Base-by-base conservation (phyloP, 2,329 filamentous ascomycete genomes). In the Graphiopsis chlorocephala region DNA sequence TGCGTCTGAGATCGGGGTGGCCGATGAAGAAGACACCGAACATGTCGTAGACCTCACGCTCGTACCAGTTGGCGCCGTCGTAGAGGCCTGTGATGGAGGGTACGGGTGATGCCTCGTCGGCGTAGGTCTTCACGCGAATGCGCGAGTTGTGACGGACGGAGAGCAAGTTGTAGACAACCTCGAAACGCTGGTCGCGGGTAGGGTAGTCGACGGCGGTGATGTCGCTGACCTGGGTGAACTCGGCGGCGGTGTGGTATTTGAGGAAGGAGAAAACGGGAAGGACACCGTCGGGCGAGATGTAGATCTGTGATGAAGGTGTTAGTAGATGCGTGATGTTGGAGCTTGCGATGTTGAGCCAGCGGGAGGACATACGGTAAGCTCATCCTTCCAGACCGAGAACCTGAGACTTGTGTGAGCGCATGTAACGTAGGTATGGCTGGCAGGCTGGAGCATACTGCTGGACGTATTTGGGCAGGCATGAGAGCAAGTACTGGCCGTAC, bases 301-400 rank as follows among this genome's bases (percentile, higher is more conserved):
- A 76, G 69, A 77, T 77, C 55, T 66, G 38, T 23, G 35, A 23
- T 14, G 3, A 23, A 10, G 33, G 4, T 20, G 48, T 62, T 17
- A 62, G 48, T 55, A 26, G 17, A 25, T 11, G 93, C 96, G 83
- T 97, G 95, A 82, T 96, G 90, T 82, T 97, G 97, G 72, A 97
- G 53, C 31, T 25, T 53, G 31, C 26, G 20, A 31, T 26, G 96
- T 2, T 20, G n/a, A 45, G 38, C 38, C 8, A 8, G 38, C n/a
- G 11, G 90, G 31, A 93, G 93, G 86, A 1, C 56, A 17, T 64
- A 64, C 63, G 72, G 90, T 93, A 77, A 99, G 88, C 81, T 99
- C 95, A 77, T 99, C 95, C 83, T 99, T 99, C 95, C 95, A 99
- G 64, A 99, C 94, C 14, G 93, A 96, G 83, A 98, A 98, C 64